phyloP scores from a whole-genome alignment of 768 basidiomycete species.

The Tylopilus subfusipes region DNA sequence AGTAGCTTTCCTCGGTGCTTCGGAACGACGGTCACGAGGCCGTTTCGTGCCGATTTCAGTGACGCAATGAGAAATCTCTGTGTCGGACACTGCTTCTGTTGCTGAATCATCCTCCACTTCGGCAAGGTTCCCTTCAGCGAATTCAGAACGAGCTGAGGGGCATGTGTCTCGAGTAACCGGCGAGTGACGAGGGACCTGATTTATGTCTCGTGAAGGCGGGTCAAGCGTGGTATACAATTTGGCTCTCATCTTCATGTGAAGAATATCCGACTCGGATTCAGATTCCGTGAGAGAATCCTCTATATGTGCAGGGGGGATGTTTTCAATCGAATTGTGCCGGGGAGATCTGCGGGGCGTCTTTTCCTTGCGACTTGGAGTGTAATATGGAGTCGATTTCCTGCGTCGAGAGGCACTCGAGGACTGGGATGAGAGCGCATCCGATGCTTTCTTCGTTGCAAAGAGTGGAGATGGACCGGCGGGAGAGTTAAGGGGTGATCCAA shows the following conservation, averaged over 20 bases:
- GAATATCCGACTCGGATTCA: conserved; percentile 25
- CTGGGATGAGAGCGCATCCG: not conserved
- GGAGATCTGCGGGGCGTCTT: not conserved
- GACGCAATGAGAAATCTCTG: conserved; percentile 21
- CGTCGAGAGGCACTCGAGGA: not conserved
- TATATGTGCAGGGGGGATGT: conserved; percentile 1
- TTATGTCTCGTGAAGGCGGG: not conserved
- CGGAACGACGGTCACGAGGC: not conserved
- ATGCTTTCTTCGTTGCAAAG: conserved; percentile 1
- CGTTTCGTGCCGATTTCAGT: conserved; percentile 17
- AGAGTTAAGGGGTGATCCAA: conserved; percentile 2
- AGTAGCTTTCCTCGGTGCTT: conserved; percentile 1
- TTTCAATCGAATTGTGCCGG: conserved; percentile 5
- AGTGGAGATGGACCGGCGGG: not conserved
- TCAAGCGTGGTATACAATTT: not conserved
- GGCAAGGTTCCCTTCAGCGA: not conserved
- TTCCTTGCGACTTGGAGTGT: conserved; percentile 3
- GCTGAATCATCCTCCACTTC: conserved; percentile 24
- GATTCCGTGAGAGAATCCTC: conserved; percentile 32
- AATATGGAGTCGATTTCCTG: not conserved
- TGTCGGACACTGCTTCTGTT: conserved; percentile 34
- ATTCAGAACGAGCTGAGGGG: not conserved
- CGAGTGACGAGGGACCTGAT: not conserved
- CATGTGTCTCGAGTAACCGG: not conserved
- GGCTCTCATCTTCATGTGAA: conserved; percentile 7